phyloP scores from a whole-genome alignment of 768 basidiomycete genomes.

The Sporobolomyces phaffii region DNA sequence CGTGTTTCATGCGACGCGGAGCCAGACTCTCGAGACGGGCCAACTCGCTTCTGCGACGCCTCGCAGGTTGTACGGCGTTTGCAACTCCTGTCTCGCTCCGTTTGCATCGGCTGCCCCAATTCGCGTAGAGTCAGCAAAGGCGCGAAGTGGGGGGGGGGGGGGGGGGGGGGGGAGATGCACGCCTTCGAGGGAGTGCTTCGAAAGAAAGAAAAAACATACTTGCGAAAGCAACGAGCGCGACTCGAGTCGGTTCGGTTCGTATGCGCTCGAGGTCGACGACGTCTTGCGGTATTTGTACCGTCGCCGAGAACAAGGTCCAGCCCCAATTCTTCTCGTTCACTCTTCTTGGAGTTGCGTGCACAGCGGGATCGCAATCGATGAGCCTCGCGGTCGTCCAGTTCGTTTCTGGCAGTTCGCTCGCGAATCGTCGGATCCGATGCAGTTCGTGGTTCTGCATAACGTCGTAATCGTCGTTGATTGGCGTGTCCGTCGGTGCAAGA shows the following conservation, averaged over 20 bases:
- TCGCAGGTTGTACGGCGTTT: conserved; percentile 27
- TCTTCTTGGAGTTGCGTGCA: background rate
- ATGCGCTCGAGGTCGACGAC: background rate
- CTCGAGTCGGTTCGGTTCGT: background rate
- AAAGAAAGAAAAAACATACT: background rate
- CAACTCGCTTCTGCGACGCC: conserved; percentile 30
- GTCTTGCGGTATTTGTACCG: background rate
- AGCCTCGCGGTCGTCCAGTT: background rate
- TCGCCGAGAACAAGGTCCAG: conserved; percentile 20
- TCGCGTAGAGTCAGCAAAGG: too few species aligned
- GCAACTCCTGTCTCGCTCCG: conserved; percentile 14
- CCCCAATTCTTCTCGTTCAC: conserved; percentile 4
- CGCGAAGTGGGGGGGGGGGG: too few species aligned
- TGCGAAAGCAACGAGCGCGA: conserved; percentile 19
- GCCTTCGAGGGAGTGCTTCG: too few species aligned
- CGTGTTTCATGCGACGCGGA: background rate
- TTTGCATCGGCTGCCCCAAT: conserved; percentile 20
- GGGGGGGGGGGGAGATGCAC: too few species aligned
- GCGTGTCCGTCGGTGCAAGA: background rate
- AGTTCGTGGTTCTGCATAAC: background rate
- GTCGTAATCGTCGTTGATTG: background rate
- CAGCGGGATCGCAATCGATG: background rate
- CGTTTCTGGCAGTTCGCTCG: background rate
- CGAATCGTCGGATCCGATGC: conserved; percentile 1
- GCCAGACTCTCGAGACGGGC: conserved; percentile 9